Conservation (phyloP, 805 yeast genomes). For the Candida mattraensis region DNA sequence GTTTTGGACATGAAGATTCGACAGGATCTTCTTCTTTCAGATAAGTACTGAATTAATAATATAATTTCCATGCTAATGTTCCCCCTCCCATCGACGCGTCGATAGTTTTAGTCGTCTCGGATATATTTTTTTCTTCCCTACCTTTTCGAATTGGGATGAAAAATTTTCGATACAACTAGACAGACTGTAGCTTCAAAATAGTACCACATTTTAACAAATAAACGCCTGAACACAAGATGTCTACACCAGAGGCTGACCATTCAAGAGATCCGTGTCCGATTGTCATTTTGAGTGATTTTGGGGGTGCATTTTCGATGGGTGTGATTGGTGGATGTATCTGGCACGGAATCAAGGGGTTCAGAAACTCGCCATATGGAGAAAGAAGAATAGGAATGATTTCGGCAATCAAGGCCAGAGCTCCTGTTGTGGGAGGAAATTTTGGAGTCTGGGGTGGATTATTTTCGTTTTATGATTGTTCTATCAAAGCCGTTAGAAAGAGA, state of each 20-base stretch:
- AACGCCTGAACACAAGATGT: constrained; percentile 43
- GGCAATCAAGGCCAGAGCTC: constrained; percentile 95
- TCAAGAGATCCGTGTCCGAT: constrained; percentile 99
- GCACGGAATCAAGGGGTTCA: constrained; percentile 98
- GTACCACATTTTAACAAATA: too few species aligned
- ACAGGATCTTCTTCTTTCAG: background rate
- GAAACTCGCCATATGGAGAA: constrained; percentile 97
- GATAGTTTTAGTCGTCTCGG: background rate
- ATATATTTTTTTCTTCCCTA: background rate
- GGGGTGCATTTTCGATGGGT: constrained; percentile 99
- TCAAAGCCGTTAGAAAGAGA: constrained; percentile 92
- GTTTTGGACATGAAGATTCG: constrained; percentile 17
- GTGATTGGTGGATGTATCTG: constrained; percentile 97
- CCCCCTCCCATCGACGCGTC: too few species aligned
- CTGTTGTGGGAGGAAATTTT: constrained; percentile 97
- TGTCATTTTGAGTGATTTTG: constrained; percentile 93
- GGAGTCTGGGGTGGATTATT: constrained; percentile 99
- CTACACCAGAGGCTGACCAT: constrained; percentile 76
- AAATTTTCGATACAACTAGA: constrained; percentile 8
- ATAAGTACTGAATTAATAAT: too few species aligned
- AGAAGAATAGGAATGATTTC: constrained; percentile 85
- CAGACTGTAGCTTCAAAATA: background rate
- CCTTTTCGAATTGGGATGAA: constrained; percentile 7
- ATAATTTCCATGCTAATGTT: too few species aligned
- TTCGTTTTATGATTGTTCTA: constrained; percentile 92